Percentiles rank a stretch among this genome's conserved stretches.
Evolutionary conservation across 2,329 filamentous ascomycete species (phyloP).

Genomic region (Ceratocystis cubensis): DNA sequence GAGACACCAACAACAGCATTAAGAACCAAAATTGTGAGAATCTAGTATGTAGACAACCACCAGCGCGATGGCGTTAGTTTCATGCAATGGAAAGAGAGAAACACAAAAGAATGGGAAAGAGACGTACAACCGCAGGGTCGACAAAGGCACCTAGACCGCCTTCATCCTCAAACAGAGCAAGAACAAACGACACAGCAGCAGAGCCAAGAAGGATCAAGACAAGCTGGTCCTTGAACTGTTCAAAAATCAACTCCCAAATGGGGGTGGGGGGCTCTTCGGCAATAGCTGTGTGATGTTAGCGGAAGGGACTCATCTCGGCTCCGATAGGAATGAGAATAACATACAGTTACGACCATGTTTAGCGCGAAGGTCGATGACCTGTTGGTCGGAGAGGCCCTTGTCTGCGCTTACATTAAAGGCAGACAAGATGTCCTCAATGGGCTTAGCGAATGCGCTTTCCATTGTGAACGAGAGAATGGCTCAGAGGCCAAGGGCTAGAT

Average conservation of each 20-base stretch:
- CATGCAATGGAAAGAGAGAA: background rate
- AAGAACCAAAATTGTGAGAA: slow-evolving; percentile 89
- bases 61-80: background rate
- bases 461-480: slow-evolving; percentile 31
- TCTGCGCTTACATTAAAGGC: slow-evolving; percentile 44
- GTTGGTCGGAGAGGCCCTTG: slow-evolving; percentile 45
- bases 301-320: background rate
- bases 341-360: slow-evolving; percentile 57
- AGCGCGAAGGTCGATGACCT: slow-evolving; percentile 41
- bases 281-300: slow-evolving; percentile 34
- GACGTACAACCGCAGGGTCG: slow-evolving; percentile 79
- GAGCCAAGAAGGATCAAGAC: slow-evolving; percentile 90
- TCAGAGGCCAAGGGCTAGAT: slow-evolving; percentile 8
- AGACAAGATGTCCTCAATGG: slow-evolving; percentile 46
- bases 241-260: slow-evolving; percentile 88
- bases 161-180: slow-evolving; percentile 85
- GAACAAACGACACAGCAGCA: slow-evolving; percentile 80
- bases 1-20: slow-evolving; percentile 96
- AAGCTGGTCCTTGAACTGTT: slow-evolving; percentile 98
- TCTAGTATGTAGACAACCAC: slow-evolving; percentile 38
- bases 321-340: background rate
- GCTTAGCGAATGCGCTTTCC: slow-evolving; percentile 50
- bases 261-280: slow-evolving; percentile 89
- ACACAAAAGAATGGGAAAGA: background rate
- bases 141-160: slow-evolving; percentile 97